Conservation (phyloP, 2,329 filamentous ascomycete genomes). For the Verticillium longisporum region DNA sequence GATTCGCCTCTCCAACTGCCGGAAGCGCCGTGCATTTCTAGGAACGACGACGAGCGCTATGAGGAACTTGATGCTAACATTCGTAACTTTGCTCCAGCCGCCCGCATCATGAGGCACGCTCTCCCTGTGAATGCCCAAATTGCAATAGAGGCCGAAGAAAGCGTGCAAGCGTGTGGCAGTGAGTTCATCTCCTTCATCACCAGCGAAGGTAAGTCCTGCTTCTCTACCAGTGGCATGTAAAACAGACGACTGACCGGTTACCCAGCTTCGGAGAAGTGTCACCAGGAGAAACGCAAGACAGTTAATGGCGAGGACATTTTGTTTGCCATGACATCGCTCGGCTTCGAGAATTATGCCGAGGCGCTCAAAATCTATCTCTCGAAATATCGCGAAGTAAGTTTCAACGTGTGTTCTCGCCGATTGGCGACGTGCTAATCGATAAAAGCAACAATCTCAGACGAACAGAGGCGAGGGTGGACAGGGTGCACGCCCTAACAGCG, state of each 20-base stretch:
- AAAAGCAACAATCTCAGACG: slow-evolving; percentile 40
- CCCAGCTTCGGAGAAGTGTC: slow-evolving; percentile 94
- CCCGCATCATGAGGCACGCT: slow-evolving; percentile 97
- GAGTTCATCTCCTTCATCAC: slow-evolving; percentile 99
- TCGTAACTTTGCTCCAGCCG: slow-evolving; percentile 90
- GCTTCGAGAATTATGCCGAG: slow-evolving; percentile 98
- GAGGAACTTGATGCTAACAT: slow-evolving; percentile 81
- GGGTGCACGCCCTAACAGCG: slow-evolving; percentile 42
- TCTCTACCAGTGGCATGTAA: slow-evolving; percentile 5
- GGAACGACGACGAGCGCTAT: slow-evolving; percentile 31
- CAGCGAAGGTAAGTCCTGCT: slow-evolving; percentile 72
- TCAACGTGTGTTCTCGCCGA: not conserved
- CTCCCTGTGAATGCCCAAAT: slow-evolving; percentile 98
- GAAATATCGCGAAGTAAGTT: slow-evolving; percentile 90
- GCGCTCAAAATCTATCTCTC: slow-evolving; percentile 96
- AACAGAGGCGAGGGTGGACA: slow-evolving; percentile 54
- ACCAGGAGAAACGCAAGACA: slow-evolving; percentile 98
- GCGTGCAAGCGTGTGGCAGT: slow-evolving; percentile 99
- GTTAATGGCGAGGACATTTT: slow-evolving; percentile 98
- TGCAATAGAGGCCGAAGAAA: slow-evolving; percentile 97
- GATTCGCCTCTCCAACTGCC: slow-evolving; percentile 46
- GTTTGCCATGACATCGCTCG: slow-evolving; percentile 97
- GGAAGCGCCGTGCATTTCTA: slow-evolving; percentile 34
- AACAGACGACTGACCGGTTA: slow-evolving; percentile 18
- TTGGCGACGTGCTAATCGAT: slow-evolving; percentile 1